Conservation (phyloP, 768 basidiomycete species). For the Cystoderma amianthinum region DNA sequence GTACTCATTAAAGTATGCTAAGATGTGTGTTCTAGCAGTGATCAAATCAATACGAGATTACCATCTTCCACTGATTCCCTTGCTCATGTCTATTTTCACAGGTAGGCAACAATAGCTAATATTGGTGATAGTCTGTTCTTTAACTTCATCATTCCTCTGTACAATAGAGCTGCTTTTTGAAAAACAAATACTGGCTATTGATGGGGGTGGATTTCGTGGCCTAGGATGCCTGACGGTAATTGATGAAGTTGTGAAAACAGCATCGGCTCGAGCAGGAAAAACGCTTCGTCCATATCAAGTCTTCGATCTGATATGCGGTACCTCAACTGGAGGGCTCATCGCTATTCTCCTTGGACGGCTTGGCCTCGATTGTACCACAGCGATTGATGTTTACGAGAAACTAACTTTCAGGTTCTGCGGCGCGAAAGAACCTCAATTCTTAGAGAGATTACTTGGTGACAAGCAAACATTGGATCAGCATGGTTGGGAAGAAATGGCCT, state of each 20-base stretch:
- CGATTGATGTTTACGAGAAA: slow-evolving; percentile 15
- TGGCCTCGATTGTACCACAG: slow-evolving; percentile 15
- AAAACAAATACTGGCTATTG: slow-evolving; percentile 16
- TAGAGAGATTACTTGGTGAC: slow-evolving; percentile 10
- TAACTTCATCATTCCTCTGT: too few relatives aligned
- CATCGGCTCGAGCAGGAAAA: slow-evolving; percentile 9
- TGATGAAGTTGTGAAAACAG: slow-evolving; percentile 13
- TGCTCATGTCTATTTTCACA: too few relatives aligned
- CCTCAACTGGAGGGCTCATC: slow-evolving; percentile 18
- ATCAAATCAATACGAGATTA: too few relatives aligned
- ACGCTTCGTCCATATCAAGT: slow-evolving; percentile 16
- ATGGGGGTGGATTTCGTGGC: slow-evolving; percentile 20
- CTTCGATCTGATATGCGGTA: slow-evolving; percentile 22
- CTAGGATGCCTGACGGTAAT: slow-evolving; percentile 15
- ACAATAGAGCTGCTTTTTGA: background rate
- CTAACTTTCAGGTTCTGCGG: slow-evolving; percentile 9
- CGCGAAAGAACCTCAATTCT: slow-evolving; percentile 9
- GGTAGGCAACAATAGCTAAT: too few relatives aligned
- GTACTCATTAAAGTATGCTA: too few relatives aligned
- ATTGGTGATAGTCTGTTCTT: too few relatives aligned
- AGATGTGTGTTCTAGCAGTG: too few relatives aligned
- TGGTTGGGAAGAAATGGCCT: too few relatives aligned
- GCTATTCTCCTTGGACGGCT: slow-evolving; percentile 19
- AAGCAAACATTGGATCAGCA: slow-evolving; percentile 3
- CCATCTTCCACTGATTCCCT: too few relatives aligned